Evolutionary conservation across 1,284 basidiomycete species (phyloP), one percentile per base, ranked within the genome.

Genomic region (Naganishia liquefaciens): DNA sequence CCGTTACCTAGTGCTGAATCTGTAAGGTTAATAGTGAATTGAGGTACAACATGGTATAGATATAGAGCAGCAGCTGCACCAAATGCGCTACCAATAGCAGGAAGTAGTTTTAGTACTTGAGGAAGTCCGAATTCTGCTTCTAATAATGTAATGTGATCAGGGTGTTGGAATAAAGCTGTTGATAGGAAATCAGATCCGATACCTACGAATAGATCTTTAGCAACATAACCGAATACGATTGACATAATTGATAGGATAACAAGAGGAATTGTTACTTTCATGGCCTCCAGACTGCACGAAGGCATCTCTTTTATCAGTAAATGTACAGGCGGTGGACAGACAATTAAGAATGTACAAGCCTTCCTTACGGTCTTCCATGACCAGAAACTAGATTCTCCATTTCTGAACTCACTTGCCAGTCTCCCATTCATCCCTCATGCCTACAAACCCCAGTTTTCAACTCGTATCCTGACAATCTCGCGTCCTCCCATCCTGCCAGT

Each of bases 201-300:
- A 33, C 74, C 74, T 68, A 75, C 76, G 69, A 74, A 77, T 51
- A 70, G 65, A 70, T 77, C 76, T 65, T 72, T 69, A 67, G 70
- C 51, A 37, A 53, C 63, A 68, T 77, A 77, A 68, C 75, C 76
- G 69, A 78, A 77, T 69, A 73, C 75, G 64, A 78, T 76, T 63
- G 75, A 72, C 60, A 76, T 67, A 55, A 77, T 64, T 54, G 74
- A 71, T 72, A 78, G 70, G 64, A 77, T 71, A 57, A 71, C 70
- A 70, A 77, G 70, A 66, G 76, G 76, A 67, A 77, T 72, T 49
- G n/a, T n/a, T n/a, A n/a, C n/a, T n/a, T 10, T 42, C 10, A 42
- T 42, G 40, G n/a, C n/a, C n/a, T n/a, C n/a, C n/a, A n/a, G n/a
- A n/a, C n/a, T n/a, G n/a, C n/a, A n/a, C n/a, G n/a, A n/a, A n/a